Evolutionary conservation across 257 asterid genomes (phyloP).

Genomic region (Gentiana straminea): DNA sequence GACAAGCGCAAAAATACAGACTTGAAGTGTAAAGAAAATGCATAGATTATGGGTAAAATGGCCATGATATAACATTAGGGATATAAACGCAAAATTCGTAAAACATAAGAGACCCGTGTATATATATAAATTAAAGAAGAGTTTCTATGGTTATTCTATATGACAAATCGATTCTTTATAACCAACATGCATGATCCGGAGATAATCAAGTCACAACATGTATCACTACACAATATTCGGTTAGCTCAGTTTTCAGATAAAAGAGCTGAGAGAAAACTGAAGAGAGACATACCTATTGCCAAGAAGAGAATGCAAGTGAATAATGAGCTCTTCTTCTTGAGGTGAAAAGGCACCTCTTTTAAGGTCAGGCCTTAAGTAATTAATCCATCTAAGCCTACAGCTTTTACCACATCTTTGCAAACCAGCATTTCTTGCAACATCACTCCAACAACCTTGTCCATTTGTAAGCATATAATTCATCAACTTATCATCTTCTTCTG

Average conservation of each 20-base stretch:
- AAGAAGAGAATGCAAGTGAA: slow-evolving; percentile 52
- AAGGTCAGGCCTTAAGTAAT: slow-evolving; percentile 51
- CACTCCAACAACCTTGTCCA: slow-evolving; percentile 64
- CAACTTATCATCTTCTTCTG: slow-evolving; percentile 46
- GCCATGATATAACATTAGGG: too few species aligned
- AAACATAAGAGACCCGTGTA: too few species aligned
- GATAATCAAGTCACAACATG: too few species aligned
- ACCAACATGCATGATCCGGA: too few species aligned
- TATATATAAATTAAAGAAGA: too few species aligned
- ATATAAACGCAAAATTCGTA: too few species aligned
- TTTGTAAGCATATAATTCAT: slow-evolving; percentile 45
- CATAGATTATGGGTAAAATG: too few species aligned
- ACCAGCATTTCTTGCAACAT: slow-evolving; percentile 52
- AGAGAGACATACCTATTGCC: slow-evolving; percentile 36
- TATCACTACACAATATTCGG: too few species aligned
- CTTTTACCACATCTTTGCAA: slow-evolving; percentile 52
- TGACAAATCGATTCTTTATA: too few species aligned
- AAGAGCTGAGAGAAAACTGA: background rate
- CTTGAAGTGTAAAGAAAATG: too few species aligned
- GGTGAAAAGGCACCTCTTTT: slow-evolving; percentile 52
- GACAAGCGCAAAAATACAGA: too few species aligned
- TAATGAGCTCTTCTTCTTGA: slow-evolving; percentile 48
- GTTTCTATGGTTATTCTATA: too few species aligned
- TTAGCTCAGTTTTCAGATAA: background rate
- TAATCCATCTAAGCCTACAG: slow-evolving; percentile 53